These are phyloP conservation scores for Calonectria hawksworthii DNA, from an alignment of 2,329 filamentous ascomycete species.

Conservation along the genomic window DNA sequence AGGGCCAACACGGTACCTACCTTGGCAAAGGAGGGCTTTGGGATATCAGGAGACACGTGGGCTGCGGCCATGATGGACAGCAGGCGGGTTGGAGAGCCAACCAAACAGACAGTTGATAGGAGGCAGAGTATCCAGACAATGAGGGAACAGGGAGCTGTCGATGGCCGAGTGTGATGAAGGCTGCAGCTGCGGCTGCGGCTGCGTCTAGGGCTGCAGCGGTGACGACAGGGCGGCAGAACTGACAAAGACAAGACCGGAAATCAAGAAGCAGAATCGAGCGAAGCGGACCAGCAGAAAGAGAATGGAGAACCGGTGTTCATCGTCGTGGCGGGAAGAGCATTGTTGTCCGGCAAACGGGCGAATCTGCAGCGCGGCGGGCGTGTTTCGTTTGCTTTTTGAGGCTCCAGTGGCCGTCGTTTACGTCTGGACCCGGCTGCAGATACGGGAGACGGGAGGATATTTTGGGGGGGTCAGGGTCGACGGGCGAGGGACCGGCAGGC, in stretches of 20 bases:
- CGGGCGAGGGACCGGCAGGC: slow-evolving; percentile 17
- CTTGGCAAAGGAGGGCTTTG: slow-evolving; percentile 82
- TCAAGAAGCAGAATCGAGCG: slow-evolving; percentile 70
- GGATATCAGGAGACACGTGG: slow-evolving; percentile 61
- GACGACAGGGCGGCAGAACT: slow-evolving; percentile 40
- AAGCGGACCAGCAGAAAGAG: slow-evolving; percentile 64
- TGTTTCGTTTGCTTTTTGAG: slow-evolving; percentile 31
- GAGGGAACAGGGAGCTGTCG: slow-evolving; percentile 31
- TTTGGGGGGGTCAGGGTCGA: slow-evolving; percentile 28
- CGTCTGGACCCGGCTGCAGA: slow-evolving; percentile 22
- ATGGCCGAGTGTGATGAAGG: slow-evolving; percentile 32
- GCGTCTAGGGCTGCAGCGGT: slow-evolving; percentile 37
- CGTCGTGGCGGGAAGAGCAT: slow-evolving; percentile 61
- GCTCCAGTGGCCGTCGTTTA: slow-evolving; percentile 32
- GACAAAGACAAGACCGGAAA: slow-evolving; percentile 54
- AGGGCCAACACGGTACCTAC: slow-evolving; percentile 55
- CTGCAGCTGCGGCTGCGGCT: slow-evolving; percentile 39
- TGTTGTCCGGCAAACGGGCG: slow-evolving; percentile 44
- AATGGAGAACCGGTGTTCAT: slow-evolving; percentile 68
- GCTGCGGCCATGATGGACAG: slow-evolving; percentile 61
- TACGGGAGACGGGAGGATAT: slow-evolving; percentile 15
- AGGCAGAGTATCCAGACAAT: slow-evolving; percentile 35
- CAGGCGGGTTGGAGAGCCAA: slow-evolving; percentile 40
- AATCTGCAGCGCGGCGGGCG: slow-evolving; percentile 29
- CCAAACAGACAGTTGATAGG: slow-evolving; percentile 36